phyloP scores from a whole-genome alignment of 2,329 filamentous ascomycete species.

The Neoscytalidium dimidiatum region DNA sequence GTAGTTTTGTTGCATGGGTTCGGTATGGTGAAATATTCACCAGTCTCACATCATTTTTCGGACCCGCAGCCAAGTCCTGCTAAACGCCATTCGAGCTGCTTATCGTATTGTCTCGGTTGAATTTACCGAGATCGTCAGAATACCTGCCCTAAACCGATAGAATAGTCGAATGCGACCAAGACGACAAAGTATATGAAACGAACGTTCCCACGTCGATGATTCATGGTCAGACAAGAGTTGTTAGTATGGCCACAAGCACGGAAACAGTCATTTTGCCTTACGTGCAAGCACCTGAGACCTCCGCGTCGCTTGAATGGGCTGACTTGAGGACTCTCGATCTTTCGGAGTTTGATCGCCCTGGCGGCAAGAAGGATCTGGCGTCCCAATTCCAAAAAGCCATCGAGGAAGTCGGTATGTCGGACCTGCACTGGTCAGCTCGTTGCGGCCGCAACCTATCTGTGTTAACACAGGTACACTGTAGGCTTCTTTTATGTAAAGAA shows the following conservation, averaged over 20 bases:
- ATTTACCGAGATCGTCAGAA: background rate
- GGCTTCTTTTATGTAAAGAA: background rate
- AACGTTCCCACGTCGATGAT: too few species aligned
- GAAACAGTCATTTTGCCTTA: background rate
- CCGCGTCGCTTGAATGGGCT: constrained; percentile 26
- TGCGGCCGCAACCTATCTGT: too few species aligned
- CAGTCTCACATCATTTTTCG: background rate
- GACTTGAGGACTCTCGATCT: constrained; percentile 41
- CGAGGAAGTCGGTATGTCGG: background rate
- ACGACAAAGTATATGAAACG: too few species aligned
- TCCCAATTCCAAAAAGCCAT: constrained; percentile 46
- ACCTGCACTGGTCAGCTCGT: too few species aligned
- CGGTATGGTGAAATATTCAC: background rate
- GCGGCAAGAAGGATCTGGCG: constrained; percentile 56
- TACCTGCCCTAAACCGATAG: background rate
- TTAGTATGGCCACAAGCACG: background rate
- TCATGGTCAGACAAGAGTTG: background rate
- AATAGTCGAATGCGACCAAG: too few species aligned
- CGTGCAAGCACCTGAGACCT: background rate
- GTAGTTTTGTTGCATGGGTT: background rate
- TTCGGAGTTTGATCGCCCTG: constrained; percentile 55
- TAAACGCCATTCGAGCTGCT: background rate
- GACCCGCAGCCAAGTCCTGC: background rate
- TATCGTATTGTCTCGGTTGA: background rate
- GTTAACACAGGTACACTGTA: too few species aligned